Conservation (phyloP, 2,329 filamentous ascomycete genomes). For the Curvularia hawaiiensis region DNA sequence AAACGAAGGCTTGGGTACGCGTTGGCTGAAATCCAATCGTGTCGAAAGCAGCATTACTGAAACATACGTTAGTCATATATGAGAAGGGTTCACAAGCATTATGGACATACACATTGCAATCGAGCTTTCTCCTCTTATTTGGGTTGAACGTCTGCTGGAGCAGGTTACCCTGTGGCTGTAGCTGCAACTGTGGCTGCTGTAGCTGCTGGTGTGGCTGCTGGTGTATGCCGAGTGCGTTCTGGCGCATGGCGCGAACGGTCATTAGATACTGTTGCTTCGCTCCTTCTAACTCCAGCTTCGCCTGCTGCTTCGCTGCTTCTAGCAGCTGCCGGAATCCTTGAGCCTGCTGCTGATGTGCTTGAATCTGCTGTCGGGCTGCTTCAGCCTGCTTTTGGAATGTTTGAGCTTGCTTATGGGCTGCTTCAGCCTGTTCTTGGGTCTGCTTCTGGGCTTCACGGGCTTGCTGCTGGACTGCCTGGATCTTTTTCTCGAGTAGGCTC, state of each 20-base stretch:
- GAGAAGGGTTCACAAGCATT: too few relatives aligned
- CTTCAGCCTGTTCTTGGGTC: too few relatives aligned
- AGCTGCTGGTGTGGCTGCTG: background rate
- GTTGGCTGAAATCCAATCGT: background rate
- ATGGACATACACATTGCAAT: background rate
- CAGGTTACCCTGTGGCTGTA: background rate
- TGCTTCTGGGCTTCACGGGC: too few relatives aligned
- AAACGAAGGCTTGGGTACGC: background rate
- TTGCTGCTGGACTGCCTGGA: too few relatives aligned
- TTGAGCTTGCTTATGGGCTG: too few relatives aligned
- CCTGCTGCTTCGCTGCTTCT: background rate
- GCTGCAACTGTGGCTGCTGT: background rate
- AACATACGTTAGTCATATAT: background rate
- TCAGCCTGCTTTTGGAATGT: too few relatives aligned
- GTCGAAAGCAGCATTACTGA: background rate
- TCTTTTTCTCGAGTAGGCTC: background rate
- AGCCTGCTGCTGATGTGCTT: too few relatives aligned
- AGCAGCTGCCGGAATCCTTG: too few relatives aligned
- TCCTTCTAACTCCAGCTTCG: background rate
- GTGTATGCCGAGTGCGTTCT: background rate
- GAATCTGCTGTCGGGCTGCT: too few relatives aligned
- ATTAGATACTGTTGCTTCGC: background rate
- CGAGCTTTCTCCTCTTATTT: slow-evolving; percentile 4
- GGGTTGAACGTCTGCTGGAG: background rate
- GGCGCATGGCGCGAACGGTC: background rate